phyloP scores from a whole-genome alignment of 1,139 yeast genomes.

The Yamadazyma dushanensis region DNA sequence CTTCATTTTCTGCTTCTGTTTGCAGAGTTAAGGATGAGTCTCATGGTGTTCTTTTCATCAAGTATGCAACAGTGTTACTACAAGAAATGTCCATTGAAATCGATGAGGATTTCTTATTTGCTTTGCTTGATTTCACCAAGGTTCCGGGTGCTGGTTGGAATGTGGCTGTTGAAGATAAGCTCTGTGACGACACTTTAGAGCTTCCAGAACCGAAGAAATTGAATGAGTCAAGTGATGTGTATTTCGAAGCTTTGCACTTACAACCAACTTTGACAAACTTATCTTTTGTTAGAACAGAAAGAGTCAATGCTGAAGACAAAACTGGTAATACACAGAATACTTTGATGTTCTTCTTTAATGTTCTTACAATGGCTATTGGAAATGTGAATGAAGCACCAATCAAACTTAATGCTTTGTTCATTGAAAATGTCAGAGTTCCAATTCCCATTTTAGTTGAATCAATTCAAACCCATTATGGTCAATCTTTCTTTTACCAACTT shows the following conservation, averaged over 20 bases:
- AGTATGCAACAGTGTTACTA: slow-evolving; percentile 83
- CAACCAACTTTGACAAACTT: slow-evolving; percentile 89
- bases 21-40: slow-evolving; percentile 84
- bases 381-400: slow-evolving; percentile 97
- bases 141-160: slow-evolving; percentile 75
- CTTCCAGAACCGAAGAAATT: slow-evolving; percentile 71
- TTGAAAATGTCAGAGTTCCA: slow-evolving; percentile 90
- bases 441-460: slow-evolving; percentile 70
- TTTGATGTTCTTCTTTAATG: slow-evolving; percentile 73
- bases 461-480: slow-evolving; percentile 84
- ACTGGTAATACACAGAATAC: slow-evolving; percentile 59
- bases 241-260: slow-evolving; percentile 88
- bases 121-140: slow-evolving; percentile 75
- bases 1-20: slow-evolving; percentile 82
- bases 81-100: slow-evolving; percentile 92
- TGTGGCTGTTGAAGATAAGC: slow-evolving; percentile 42
- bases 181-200: slow-evolving; percentile 62
- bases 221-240: slow-evolving; percentile 69
- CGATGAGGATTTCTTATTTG: slow-evolving; percentile 90
- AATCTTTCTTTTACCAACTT: slow-evolving; percentile 86
- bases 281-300: slow-evolving; percentile 89
- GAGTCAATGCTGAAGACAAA: slow-evolving; percentile 61
- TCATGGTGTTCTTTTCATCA: slow-evolving; percentile 87
- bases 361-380: slow-evolving; percentile 95
- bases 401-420: slow-evolving; percentile 77